Conservation (phyloP, 495 filamentous ascomycete genomes). For the Cercophora newfieldiana region DNA sequence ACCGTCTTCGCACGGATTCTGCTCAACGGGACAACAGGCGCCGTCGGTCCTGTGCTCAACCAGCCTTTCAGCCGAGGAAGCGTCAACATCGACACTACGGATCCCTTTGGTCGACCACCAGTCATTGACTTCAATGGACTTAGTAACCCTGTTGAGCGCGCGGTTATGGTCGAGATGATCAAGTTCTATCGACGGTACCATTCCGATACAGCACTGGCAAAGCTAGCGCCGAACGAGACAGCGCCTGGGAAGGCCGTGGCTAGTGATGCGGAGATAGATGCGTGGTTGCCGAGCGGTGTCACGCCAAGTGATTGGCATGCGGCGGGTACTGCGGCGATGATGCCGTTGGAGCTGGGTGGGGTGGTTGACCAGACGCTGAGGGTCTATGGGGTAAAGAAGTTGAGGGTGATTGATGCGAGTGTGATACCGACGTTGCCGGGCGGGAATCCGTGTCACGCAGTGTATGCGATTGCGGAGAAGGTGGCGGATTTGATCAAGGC, state of each 20-base stretch:
- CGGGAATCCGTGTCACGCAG: conserved; percentile 38
- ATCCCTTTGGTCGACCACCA: conserved; percentile 36
- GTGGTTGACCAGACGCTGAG: conserved; percentile 40
- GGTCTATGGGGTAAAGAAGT: conserved; percentile 39
- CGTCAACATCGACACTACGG: conserved; percentile 42
- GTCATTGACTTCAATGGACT: conserved; percentile 45
- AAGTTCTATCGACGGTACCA: conserved; percentile 38
- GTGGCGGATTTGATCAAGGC: conserved; percentile 34
- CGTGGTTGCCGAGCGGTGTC: conserved; percentile 26
- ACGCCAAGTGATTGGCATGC: conserved; percentile 41
- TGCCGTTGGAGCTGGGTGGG: conserved; percentile 54
- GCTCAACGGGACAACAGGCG: conserved; percentile 26
- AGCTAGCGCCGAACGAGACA: conserved; percentile 26
- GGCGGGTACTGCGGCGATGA: conserved; percentile 38
- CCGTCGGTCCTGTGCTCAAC: conserved; percentile 34
- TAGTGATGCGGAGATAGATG: conserved; percentile 30
- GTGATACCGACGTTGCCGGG: conserved; percentile 38
- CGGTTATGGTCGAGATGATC: conserved; percentile 37
- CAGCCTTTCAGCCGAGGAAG: conserved; percentile 45
- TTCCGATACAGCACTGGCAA: conserved; percentile 34
- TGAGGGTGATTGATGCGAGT: conserved; percentile 46
- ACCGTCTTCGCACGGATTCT: conserved; percentile 34
- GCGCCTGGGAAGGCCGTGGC: conserved; percentile 31
- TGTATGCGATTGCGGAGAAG: conserved; percentile 44
- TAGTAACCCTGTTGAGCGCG: conserved; percentile 44